Percentiles rank a stretch among this genome's conserved stretches.
These are phyloP conservation scores for Brassica juncea DNA, from an alignment of 345 rosid species.

Conservation along the genomic window DNA sequence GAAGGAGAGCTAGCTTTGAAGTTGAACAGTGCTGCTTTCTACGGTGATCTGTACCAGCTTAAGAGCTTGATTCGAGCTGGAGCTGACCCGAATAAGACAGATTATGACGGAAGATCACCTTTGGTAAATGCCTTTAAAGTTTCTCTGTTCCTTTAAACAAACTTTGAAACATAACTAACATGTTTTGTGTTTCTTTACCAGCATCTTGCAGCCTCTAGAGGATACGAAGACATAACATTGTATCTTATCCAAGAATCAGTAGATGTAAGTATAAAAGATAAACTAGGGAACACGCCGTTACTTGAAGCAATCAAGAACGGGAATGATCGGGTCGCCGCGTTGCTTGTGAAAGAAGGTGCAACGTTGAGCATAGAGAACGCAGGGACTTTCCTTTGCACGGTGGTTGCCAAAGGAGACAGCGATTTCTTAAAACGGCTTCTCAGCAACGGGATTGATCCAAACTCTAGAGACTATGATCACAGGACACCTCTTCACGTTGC, in stretches of 20 bases:
- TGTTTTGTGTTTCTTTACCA: constrained; percentile 32
- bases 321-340: constrained; percentile 59
- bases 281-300: constrained; percentile 70
- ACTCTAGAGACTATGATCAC: constrained; percentile 65
- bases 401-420: constrained; percentile 57
- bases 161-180: constrained; percentile 9
- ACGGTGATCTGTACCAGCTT: constrained; percentile 69
- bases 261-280: constrained; percentile 57
- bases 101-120: constrained; percentile 83
- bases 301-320: constrained; percentile 79
- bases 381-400: constrained; percentile 66
- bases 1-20: constrained; percentile 72
- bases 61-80: constrained; percentile 68
- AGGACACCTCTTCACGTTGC: constrained; percentile 84
- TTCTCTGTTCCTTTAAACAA: background rate
- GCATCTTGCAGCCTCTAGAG: constrained; percentile 84
- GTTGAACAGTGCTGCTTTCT: constrained; percentile 62
- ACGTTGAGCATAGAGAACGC: constrained; percentile 55
- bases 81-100: constrained; percentile 64
- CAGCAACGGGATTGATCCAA: constrained; percentile 64
- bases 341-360: constrained; percentile 68
- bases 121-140: constrained; percentile 48
- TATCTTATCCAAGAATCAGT: constrained; percentile 67
- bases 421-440: constrained; percentile 62
- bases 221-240: constrained; percentile 60